These are phyloP conservation scores for Ophiostoma sp. DNA, from an alignment of 2,329 filamentous ascomycete species.

Conservation along the genomic window DNA sequence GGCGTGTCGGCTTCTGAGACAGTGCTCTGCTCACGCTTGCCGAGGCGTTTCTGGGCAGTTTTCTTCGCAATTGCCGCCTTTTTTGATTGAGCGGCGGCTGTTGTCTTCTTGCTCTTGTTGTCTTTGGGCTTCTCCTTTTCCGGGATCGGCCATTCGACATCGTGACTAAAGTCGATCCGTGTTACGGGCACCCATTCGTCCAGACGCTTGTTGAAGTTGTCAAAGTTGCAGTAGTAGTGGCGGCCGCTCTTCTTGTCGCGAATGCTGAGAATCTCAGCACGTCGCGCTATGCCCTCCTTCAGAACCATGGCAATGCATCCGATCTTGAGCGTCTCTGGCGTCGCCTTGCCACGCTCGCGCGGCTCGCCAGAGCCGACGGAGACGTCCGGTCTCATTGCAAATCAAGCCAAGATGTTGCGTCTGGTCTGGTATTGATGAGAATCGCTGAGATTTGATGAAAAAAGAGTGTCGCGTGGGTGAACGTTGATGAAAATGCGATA, in stretches of 20 bases:
- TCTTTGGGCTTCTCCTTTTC: conserved; percentile 79
- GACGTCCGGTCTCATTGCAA: conserved; percentile 43
- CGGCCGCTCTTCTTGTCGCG: conserved; percentile 81
- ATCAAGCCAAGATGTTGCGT: too few species aligned
- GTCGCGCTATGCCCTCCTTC: conserved; percentile 75
- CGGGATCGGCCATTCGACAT: conserved; percentile 93
- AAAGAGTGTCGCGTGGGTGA: conserved; percentile 3
- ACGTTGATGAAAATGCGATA: conserved; percentile 18
- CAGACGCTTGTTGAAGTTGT: conserved; percentile 88
- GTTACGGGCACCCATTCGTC: conserved; percentile 81
- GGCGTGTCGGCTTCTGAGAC: conserved; percentile 48
- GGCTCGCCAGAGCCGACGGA: conserved; percentile 53
- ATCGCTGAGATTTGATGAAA: conserved; percentile 21
- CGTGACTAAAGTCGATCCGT: conserved; percentile 78
- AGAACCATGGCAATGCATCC: conserved; percentile 58
- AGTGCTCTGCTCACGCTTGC: conserved; percentile 52
- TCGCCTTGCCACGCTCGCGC: conserved; percentile 72
- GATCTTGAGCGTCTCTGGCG: conserved; percentile 68
- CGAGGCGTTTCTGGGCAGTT: conserved; percentile 45
- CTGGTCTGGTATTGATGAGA: neutral
- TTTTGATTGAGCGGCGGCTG: conserved; percentile 45
- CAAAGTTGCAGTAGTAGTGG: conserved; percentile 94
- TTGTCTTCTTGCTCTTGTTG: conserved; percentile 58
- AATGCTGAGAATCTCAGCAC: conserved; percentile 95
- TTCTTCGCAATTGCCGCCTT: conserved; percentile 54